Evolutionary conservation across 495 filamentous ascomycete genomes (phyloP).

Genomic region (Hypoxylon fuscum): DNA sequence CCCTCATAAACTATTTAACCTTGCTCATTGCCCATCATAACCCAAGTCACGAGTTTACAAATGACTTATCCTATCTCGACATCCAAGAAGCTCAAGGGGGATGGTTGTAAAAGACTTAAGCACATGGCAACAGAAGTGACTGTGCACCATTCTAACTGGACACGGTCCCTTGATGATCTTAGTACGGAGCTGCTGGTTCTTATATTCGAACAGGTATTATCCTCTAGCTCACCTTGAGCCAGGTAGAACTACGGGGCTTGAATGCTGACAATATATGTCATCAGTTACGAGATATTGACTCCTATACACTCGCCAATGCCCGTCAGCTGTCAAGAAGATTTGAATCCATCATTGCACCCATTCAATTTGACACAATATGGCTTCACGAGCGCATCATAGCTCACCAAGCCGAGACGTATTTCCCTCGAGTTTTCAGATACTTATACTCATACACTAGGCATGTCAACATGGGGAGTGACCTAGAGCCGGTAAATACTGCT

Average conservation of each 20-base stretch:
- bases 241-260: background rate
- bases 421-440: slow-evolving; percentile 24
- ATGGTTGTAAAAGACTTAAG: background rate
- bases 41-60: background rate
- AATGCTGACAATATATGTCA: slow-evolving; percentile 5
- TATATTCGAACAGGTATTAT: slow-evolving; percentile 40
- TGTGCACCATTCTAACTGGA: background rate
- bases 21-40: slow-evolving; percentile 2
- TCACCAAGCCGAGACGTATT: slow-evolving; percentile 16
- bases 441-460: slow-evolving; percentile 40
- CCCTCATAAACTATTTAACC: background rate
- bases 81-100: background rate
- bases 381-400: slow-evolving; percentile 36
- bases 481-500: slow-evolving; percentile 30
- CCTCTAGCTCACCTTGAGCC: background rate
- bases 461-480: slow-evolving; percentile 31
- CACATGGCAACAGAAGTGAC: slow-evolving; percentile 24
- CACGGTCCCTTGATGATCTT: slow-evolving; percentile 29
- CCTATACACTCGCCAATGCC: slow-evolving; percentile 22
- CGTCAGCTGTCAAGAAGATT: slow-evolving; percentile 39
- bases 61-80: background rate
- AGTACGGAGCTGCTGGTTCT: slow-evolving; percentile 42
- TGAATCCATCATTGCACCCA: slow-evolving; percentile 38
- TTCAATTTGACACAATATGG: slow-evolving; percentile 37
- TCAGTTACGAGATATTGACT: slow-evolving; percentile 36